Evolutionary conservation across 1,284 basidiomycete genomes (phyloP).

Genomic region (Cryptococcus hybrid): DNA sequence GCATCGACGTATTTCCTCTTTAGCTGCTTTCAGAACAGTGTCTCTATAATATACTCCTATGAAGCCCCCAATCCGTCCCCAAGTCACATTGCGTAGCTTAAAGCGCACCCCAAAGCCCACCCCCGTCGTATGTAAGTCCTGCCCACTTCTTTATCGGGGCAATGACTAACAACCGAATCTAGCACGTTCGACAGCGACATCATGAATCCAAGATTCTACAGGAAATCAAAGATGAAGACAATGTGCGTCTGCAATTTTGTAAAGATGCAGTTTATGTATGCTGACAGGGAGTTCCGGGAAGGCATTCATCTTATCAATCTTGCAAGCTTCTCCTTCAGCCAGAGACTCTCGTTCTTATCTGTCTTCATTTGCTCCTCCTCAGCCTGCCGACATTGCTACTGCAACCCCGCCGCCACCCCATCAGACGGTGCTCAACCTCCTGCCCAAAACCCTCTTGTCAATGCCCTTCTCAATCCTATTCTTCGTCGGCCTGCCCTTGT

Average conservation of each 20-base stretch:
- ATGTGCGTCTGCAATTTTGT: conserved; percentile 3
- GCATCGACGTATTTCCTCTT: no score
- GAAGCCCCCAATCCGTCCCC: no score
- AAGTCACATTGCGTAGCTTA: no score
- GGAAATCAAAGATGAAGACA: conserved; percentile 18
- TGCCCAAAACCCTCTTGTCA: conserved; percentile 55
- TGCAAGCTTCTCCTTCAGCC: conserved; percentile 87
- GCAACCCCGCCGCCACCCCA: conserved; percentile 22
- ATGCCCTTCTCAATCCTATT: conserved; percentile 81
- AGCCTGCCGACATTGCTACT: conserved; percentile 16
- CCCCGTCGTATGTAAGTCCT: no score
- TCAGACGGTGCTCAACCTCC: neutral
- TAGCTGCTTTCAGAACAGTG: no score
- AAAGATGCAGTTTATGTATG: neutral
- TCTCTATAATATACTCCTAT: no score
- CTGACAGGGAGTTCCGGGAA: conserved; percentile 43
- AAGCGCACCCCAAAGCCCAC: no score
- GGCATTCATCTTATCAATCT: conserved; percentile 96
- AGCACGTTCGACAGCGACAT: conserved; percentile 11
- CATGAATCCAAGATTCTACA: conserved; percentile 14
- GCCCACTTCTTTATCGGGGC: neutral
- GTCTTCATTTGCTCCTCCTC: conserved; percentile 66
- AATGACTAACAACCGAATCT: neutral
- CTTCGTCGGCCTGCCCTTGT: conserved; percentile 68
- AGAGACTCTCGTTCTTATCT: conserved; percentile 89